Conservation (phyloP, 352 stramenopile species). For the Plasmopara viticola region DNA sequence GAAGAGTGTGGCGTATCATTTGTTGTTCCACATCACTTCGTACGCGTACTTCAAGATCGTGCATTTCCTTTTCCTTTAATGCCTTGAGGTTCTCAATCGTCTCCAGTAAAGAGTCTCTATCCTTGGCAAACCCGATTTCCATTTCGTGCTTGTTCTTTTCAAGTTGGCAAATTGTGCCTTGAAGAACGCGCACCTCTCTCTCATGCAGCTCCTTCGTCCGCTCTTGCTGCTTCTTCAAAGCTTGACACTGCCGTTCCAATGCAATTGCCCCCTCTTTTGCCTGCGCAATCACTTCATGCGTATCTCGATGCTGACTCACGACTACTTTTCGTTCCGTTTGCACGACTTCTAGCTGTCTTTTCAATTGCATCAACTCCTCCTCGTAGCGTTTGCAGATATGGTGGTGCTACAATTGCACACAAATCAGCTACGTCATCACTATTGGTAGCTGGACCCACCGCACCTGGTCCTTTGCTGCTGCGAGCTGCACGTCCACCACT, state of each 20-base stretch:
- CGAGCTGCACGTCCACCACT: slow-evolving; percentile 20
- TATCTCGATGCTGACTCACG: slow-evolving; percentile 18
- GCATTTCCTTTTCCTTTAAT: slow-evolving; percentile 4
- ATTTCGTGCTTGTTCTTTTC: slow-evolving; percentile 9
- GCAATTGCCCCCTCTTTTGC: slow-evolving; percentile 17
- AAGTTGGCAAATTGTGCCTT: slow-evolving; percentile 17
- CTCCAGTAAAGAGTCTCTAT: slow-evolving; percentile 10
- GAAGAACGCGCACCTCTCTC: slow-evolving; percentile 15
- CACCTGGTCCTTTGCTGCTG: slow-evolving; percentile 14
- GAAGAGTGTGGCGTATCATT: slow-evolving; percentile 7
- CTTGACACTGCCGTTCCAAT: slow-evolving; percentile 19
- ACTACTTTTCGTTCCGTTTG: slow-evolving; percentile 16
- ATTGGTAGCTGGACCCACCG: not conserved
- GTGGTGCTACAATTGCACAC: slow-evolving; percentile 8
- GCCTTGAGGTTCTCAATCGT: slow-evolving; percentile 7
- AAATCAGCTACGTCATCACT: not conserved
- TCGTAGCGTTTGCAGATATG: slow-evolving; percentile 17
- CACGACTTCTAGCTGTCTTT: slow-evolving; percentile 11
- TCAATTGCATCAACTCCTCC: slow-evolving; percentile 8
- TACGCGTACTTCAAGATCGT: slow-evolving; percentile 11
- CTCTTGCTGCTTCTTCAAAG: slow-evolving; percentile 23
- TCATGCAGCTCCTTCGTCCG: slow-evolving; percentile 22
- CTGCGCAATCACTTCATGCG: slow-evolving; percentile 17
- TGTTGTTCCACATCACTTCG: slow-evolving; percentile 9
- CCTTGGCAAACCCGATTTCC: slow-evolving; percentile 5